Base-by-base conservation (phyloP, 176 grass and related monocot genomes). In the Ampelocalamus luodianensis region DNA sequence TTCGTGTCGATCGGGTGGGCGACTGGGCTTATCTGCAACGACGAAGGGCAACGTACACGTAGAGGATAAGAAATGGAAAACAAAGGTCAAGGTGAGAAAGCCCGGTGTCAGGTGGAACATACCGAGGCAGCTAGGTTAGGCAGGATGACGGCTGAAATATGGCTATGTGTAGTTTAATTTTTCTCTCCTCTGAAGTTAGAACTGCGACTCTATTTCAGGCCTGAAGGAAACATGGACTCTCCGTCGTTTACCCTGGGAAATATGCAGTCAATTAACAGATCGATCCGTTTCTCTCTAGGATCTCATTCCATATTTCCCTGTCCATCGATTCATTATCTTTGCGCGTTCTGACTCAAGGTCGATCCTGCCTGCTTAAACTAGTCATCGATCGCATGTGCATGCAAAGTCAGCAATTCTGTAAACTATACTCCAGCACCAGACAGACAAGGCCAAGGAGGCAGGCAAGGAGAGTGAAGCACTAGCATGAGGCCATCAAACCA, bases 401-500 rank as follows among this genome's bases (percentile, higher is more conserved):
- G 34, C 22, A 15, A 10, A 77, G 74, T 60, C 74, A 60, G 6
- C 34, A 23, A 7, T 22, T 42, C 54, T 10, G 54, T 37, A 1
- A 16, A 59, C 58, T 43, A 26, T 40, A 40, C 44, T 65, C 45
- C n/a, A 20, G 22, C 44, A 36, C 53, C 74, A 4, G 22, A 14
- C 26, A 32, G 78, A 74, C 45, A 81, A 1, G 69, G 15, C 29
- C 68, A 48, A 45, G 63, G 7, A 6, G 36, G 53, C 22, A 10
- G 8, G 20, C 55, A 23, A 59, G 9, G 6, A 59, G 56, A 77
- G 54, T 14, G 54, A 34, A 48, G 12, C 8, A 26, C 50, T 45
- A 36, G 72, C 34, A 54, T 71, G 59, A 48, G 39, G 50, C n/a
- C 63, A 80, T 13, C 65, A 69, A 26, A 62, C 74, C 63, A 10